These are phyloP conservation scores for Agaricales sp. DNA, from an alignment of 1,284 basidiomycete species.

Conservation along the genomic window DNA sequence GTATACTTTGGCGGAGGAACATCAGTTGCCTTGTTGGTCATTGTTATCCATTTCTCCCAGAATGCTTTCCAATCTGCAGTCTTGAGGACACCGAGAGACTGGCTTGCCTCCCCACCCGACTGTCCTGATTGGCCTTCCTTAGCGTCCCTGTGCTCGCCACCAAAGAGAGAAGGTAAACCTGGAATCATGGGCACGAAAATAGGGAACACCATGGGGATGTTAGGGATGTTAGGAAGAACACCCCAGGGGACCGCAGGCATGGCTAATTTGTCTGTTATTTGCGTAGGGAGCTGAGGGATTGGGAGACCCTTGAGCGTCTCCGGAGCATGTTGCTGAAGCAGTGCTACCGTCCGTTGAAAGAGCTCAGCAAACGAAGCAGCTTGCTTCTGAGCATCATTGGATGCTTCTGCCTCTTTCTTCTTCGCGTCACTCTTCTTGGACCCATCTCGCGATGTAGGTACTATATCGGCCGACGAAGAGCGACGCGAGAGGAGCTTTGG, in stretches of 20 bases:
- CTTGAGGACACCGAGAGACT: slow-evolving; percentile 32
- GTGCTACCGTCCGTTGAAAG: slow-evolving; percentile 66
- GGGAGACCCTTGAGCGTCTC: not conserved
- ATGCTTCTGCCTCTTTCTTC: slow-evolving; percentile 16
- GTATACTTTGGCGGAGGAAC: slow-evolving; percentile 62
- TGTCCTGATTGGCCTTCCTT: slow-evolving; percentile 20
- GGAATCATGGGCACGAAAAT: slow-evolving; percentile 62
- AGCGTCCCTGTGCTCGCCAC: slow-evolving; percentile 28
- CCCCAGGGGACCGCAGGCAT: slow-evolving; percentile 57
- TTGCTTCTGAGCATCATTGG: slow-evolving; percentile 48
- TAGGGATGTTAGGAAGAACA: slow-evolving; percentile 52
- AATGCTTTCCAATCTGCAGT: slow-evolving; percentile 49
- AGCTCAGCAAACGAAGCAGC: slow-evolving; percentile 60
- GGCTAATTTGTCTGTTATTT: slow-evolving; percentile 34
- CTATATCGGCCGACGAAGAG: slow-evolving; percentile 15
- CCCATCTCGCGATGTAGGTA: not conserved
- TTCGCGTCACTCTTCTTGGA: slow-evolving; percentile 10
- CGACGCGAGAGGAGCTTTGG: slow-evolving; percentile 19
- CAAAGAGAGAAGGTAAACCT: slow-evolving; percentile 52
- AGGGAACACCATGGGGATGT: slow-evolving; percentile 73
- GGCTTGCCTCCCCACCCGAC: too few species aligned
- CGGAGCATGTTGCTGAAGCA: slow-evolving; percentile 36
- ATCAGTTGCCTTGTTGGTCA: slow-evolving; percentile 36
- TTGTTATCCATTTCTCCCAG: slow-evolving; percentile 68
- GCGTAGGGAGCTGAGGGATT: slow-evolving; percentile 32